Base-by-base conservation (phyloP, 148 eudicot genomes). In the Heliosperma pusillum region DNA sequence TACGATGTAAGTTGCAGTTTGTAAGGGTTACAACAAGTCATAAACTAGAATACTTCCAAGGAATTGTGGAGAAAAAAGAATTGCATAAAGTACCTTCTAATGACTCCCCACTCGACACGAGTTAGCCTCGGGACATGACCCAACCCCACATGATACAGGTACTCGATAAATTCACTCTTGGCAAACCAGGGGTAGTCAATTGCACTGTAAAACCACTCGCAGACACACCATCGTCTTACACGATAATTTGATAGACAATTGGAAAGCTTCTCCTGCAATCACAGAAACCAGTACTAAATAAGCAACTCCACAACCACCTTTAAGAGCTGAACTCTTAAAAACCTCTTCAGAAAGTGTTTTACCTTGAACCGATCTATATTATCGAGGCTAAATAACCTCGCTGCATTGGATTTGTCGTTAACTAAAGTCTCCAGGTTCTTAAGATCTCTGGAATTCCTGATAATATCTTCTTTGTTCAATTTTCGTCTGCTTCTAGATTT, bases 161-260 rank as follows among this genome's bases (percentile, higher is more conserved):
- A 96, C 80, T 96, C 97, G 64, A 96, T 94, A 81, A 96, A 96
- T 81, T 96, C 97, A 80, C 93, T 90, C 80, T 90, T 92, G 76
- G 99, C 94, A 83, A 96, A 96, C 99, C 99, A 96, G 72, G 97
- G 97, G 82, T 90, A 96, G 85, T 96, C 99, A 80, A 92, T 89
- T 29, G 97, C 97, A 84, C 97, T 90, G 80, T 96, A 96, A 83
- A 92, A 96, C 99, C 99, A 96, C 82, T 96, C 99, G 72, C 74
- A 90, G 55, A 87, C 82, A 81, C 97, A 96, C 97, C 97, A 92
- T 75, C 95, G 87, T 77, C 97, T 80, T 42, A 83, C 82, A 50
- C 77, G 86, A 47, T 69, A 40, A 74, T 87, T 86, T 33, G 82
- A 89, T 56, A 96, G 80, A 83, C 97, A 91, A 78, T 84, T 83